Evolutionary conservation across 2,329 filamentous ascomycete species (phyloP).

Genomic region (Aspergillus alliaceus): DNA sequence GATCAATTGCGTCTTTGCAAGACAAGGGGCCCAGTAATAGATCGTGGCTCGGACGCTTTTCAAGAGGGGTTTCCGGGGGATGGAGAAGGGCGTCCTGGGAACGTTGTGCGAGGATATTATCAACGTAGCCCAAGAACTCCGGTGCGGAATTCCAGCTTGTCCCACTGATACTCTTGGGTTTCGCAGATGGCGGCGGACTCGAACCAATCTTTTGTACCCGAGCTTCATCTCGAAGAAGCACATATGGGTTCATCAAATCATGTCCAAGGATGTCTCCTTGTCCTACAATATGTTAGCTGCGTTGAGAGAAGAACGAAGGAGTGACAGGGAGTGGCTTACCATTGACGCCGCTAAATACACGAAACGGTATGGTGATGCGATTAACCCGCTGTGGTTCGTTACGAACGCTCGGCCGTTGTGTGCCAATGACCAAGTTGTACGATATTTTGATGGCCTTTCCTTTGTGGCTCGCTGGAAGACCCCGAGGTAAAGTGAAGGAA

Average conservation of each 20-base stretch:
- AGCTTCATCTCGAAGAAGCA: constrained; percentile 82
- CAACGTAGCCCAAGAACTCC: constrained; percentile 75
- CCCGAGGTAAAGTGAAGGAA: constrained; percentile 78
- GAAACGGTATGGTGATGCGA: constrained; percentile 89
- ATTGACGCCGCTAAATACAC: constrained; percentile 91
- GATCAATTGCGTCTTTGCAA: constrained; percentile 83
- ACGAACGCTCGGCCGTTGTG: constrained; percentile 76
- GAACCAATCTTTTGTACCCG: constrained; percentile 57
- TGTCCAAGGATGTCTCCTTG: constrained; percentile 87
- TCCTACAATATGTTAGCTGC: constrained; percentile 37
- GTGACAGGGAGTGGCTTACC: constrained; percentile 40
- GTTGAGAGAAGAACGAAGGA: neutral
- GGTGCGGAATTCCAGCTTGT: constrained; percentile 52
- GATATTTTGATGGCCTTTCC: constrained; percentile 92
- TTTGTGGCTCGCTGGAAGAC: constrained; percentile 85
- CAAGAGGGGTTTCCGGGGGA: constrained; percentile 72
- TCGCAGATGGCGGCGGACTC: constrained; percentile 37
- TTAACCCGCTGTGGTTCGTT: constrained; percentile 78
- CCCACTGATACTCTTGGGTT: constrained; percentile 37
- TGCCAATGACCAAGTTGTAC: constrained; percentile 88
- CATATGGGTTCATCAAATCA: constrained; percentile 91
- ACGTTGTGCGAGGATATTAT: constrained; percentile 65
- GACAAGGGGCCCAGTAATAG: constrained; percentile 54
- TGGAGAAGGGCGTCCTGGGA: constrained; percentile 54
- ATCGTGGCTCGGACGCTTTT: constrained; percentile 56